phyloP scores from a whole-genome alignment of 2,329 filamentous ascomycete genomes.

The Colletotrichum viniferum region DNA sequence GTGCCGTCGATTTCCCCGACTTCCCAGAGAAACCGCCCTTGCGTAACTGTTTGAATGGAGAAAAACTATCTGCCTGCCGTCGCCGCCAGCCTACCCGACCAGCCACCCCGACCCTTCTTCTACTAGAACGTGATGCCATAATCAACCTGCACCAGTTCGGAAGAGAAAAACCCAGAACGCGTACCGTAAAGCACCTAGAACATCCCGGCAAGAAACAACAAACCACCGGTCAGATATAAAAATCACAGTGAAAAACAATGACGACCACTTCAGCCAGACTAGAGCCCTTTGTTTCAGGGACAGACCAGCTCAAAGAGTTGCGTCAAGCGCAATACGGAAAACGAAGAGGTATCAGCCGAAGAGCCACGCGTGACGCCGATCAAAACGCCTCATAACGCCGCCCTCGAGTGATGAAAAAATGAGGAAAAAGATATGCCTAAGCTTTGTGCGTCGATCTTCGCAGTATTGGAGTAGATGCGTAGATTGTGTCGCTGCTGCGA shows the following conservation, averaged over 20 bases:
- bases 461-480: not conserved
- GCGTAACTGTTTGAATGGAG: not conserved
- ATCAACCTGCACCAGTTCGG: not conserved
- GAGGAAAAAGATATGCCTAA: not conserved
- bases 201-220: not conserved
- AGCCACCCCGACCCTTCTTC: not conserved
- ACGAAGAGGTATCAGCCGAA: conserved; percentile 19
- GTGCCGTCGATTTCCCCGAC: not conserved
- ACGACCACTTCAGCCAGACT: not conserved
- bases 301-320: not conserved
- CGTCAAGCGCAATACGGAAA: not conserved
- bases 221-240: not conserved
- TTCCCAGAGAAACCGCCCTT: not conserved
- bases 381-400: conserved; percentile 22
- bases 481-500: not conserved
- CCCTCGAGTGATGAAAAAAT: conserved; percentile 6
- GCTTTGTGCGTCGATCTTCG: not conserved
- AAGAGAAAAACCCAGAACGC: not conserved
- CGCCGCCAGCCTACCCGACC: not conserved
- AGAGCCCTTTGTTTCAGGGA: not conserved
- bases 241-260: not conserved
- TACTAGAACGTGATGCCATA: not conserved
- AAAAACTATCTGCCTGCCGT: not conserved
- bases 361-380: conserved; percentile 19
- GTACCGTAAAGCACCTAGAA: not conserved